These are phyloP conservation scores for Calycina herbarum DNA, from an alignment of 2,329 filamentous ascomycete genomes.

Conservation along the genomic window DNA sequence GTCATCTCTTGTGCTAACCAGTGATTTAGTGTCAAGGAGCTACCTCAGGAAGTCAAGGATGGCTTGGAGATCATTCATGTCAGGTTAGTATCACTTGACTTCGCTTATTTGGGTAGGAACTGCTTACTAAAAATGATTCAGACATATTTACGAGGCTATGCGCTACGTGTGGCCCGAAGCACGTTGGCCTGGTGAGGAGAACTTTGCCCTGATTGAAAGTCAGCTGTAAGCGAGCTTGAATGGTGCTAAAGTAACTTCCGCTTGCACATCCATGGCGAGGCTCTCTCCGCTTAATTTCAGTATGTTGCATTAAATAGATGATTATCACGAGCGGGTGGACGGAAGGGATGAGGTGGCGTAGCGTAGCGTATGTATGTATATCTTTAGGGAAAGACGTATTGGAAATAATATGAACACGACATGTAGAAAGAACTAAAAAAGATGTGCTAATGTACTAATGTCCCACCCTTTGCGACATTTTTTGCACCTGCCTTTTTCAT, in stretches of 20 bases:
- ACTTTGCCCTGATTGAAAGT: slow-evolving; percentile 72
- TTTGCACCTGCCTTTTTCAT: too few species aligned
- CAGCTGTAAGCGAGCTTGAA: slow-evolving; percentile 59
- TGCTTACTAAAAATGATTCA: slow-evolving; percentile 38
- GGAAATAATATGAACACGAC: neutral
- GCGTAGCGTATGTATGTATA: neutral
- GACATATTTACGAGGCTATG: slow-evolving; percentile 94
- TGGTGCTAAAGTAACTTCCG: neutral
- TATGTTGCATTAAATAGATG: neutral
- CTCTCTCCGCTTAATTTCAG: neutral
- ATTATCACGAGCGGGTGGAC: neutral
- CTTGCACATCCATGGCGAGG: neutral
- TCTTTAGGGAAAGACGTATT: neutral
- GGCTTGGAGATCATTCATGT: slow-evolving; percentile 89
- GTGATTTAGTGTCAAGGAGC: slow-evolving; percentile 63
- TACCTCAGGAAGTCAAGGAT: slow-evolving; percentile 84
- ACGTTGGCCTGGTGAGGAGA: slow-evolving; percentile 75
- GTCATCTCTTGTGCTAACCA: slow-evolving; percentile 20
- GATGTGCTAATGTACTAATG: neutral
- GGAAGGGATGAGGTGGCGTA: neutral
- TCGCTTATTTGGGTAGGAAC: slow-evolving; percentile 14
- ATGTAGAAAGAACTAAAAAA: neutral
- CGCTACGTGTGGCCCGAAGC: slow-evolving; percentile 88
- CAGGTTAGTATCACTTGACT: slow-evolving; percentile 57
- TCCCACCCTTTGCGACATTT: too few species aligned